These are phyloP conservation scores for Russula olivacea DNA, from an alignment of 768 basidiomycete genomes.

Conservation along the genomic window DNA sequence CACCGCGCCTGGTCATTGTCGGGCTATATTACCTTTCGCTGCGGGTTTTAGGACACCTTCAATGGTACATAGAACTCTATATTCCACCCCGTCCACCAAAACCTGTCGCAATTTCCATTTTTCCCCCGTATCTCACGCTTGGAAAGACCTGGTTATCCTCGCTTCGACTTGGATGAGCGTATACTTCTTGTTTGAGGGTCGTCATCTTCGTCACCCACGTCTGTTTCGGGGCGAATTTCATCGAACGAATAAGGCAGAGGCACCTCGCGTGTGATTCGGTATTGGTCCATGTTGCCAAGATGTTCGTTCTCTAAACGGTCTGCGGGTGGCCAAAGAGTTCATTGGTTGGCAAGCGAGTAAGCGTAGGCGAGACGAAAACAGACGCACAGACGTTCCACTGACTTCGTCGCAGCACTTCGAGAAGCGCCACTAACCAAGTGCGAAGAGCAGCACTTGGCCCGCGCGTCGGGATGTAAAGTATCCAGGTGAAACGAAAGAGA, in stretches of 20 bases:
- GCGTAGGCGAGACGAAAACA: not conserved
- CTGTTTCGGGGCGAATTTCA: slow-evolving; percentile 38
- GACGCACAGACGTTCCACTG: slow-evolving; percentile 90
- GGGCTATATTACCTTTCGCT: not conserved
- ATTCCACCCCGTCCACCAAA: not conserved
- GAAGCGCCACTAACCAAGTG: slow-evolving; percentile 57
- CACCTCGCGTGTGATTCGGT: slow-evolving; percentile 80
- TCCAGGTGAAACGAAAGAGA: slow-evolving; percentile 75
- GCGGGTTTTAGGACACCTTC: not conserved
- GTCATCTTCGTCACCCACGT: slow-evolving; percentile 36
- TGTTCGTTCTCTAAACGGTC: slow-evolving; percentile 89
- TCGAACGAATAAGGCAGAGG: slow-evolving; percentile 73
- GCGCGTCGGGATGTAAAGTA: slow-evolving; percentile 60
- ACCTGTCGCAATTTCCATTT: not conserved
- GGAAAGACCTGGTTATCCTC: not conserved
- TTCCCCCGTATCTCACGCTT: not conserved
- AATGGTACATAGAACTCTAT: not conserved
- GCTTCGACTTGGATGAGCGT: slow-evolving; percentile 1
- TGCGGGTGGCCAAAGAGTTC: slow-evolving; percentile 27
- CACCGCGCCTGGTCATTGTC: slow-evolving; percentile 13
- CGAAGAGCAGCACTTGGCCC: slow-evolving; percentile 48
- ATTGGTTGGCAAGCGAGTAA: not conserved
- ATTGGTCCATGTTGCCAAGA: slow-evolving; percentile 88
- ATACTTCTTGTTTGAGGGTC: not conserved
- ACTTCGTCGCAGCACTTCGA: slow-evolving; percentile 76